Evolutionary conservation across 2,329 filamentous ascomycete species (phyloP).

Genomic region (Aspergillus melleus): DNA sequence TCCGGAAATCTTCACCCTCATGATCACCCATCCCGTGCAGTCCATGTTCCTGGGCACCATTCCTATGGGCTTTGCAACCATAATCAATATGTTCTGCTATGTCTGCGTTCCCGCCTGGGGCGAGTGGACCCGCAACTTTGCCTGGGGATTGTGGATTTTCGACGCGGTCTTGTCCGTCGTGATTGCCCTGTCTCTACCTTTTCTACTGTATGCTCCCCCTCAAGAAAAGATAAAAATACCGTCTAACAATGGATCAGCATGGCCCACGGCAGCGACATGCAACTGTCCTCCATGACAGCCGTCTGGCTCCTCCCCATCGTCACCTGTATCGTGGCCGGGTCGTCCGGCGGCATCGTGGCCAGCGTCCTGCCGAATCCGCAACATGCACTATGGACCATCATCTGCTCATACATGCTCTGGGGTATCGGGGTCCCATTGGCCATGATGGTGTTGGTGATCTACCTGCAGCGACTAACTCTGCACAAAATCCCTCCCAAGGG

Average conservation of each 20-base stretch:
- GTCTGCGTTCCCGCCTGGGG: constrained; percentile 64
- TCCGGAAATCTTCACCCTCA: constrained; percentile 64
- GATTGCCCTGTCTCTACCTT: constrained; percentile 58
- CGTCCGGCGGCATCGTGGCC: constrained; percentile 64
- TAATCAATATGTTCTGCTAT: constrained; percentile 65
- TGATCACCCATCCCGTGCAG: constrained; percentile 67
- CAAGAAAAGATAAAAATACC: not conserved
- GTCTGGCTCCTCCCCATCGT: constrained; percentile 68
- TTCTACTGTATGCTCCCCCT: constrained; percentile 50
- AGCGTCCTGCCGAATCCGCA: constrained; percentile 55
- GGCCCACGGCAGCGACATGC: constrained; percentile 21
- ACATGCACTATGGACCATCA: constrained; percentile 62
- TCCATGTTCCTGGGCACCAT: constrained; percentile 68
- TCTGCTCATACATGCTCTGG: constrained; percentile 70
- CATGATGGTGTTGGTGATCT: constrained; percentile 65
- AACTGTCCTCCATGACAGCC: constrained; percentile 63
- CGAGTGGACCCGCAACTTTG: constrained; percentile 54
- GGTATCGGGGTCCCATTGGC: constrained; percentile 64
- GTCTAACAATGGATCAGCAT: constrained; percentile 19
- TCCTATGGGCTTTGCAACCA: constrained; percentile 68
- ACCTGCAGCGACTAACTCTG: constrained; percentile 67
- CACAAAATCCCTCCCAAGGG: constrained; percentile 69
- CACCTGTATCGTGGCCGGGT: constrained; percentile 65
- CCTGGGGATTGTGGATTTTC: constrained; percentile 61
- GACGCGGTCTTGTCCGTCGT: constrained; percentile 55